These are phyloP conservation scores for Elymus sibiricus DNA, from an alignment of 176 grass and related monocot species.

Conservation along the genomic window DNA sequence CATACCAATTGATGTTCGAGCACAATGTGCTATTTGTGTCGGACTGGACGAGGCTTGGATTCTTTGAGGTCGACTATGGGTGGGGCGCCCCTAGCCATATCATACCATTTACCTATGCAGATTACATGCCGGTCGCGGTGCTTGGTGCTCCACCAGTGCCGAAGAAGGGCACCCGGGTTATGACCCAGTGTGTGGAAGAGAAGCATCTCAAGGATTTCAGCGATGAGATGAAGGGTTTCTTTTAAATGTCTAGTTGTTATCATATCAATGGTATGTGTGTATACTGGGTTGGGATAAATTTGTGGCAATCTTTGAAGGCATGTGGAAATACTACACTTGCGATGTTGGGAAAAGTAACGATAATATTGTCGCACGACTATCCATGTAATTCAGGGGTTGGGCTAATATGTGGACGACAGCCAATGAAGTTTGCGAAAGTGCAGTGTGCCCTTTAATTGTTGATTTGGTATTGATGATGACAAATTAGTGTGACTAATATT, in stretches of 20 bases:
- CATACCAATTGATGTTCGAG: conserved; percentile 41
- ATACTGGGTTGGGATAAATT: not conserved
- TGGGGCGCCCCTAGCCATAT: conserved; percentile 64
- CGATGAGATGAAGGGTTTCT: conserved; percentile 59
- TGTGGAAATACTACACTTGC: not conserved
- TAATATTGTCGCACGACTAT: not conserved
- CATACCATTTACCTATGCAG: conserved; percentile 52
- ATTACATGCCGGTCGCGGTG: conserved; percentile 67
- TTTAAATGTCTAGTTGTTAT: not conserved
- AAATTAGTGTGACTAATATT: no score
- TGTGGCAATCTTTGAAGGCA: not conserved
- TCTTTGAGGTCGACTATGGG: conserved; percentile 59
- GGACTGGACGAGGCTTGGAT: conserved; percentile 68
- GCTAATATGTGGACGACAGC: no score
- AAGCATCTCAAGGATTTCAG: conserved; percentile 38
- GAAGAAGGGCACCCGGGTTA: conserved; percentile 58
- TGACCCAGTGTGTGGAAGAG: conserved; percentile 59
- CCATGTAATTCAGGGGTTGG: not conserved
- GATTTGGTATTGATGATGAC: no score
- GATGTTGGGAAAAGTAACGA: not conserved
- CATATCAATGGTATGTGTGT: not conserved
- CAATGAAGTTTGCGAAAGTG: no score
- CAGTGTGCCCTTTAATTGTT: no score
- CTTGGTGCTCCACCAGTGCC: conserved; percentile 42
- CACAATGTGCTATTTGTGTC: conserved; percentile 69